Conservation (phyloP, 2,329 filamentous ascomycete genomes). For the Neofusicoccum cordaticola region DNA sequence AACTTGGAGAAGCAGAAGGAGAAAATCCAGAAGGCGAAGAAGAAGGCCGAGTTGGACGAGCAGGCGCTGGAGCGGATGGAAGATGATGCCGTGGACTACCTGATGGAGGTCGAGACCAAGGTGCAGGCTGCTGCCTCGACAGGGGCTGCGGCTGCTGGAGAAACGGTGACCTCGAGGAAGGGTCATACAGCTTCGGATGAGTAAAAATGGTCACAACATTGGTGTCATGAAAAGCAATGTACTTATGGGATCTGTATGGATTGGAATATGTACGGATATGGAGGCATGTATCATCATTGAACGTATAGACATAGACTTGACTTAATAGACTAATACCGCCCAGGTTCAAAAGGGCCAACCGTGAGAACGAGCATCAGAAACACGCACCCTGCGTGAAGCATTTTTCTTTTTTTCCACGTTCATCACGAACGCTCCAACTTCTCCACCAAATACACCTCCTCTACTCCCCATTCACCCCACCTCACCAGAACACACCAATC, state of each 20-base stretch:
- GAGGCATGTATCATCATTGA: neutral
- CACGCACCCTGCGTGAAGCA: neutral
- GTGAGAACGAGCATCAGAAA: too few species aligned
- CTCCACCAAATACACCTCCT: too few species aligned
- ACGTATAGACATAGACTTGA: slow-evolving; percentile 1
- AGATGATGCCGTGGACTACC: slow-evolving; percentile 13
- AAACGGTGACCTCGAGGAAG: neutral
- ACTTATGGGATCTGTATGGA: neutral
- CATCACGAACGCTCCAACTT: neutral
- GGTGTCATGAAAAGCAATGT: neutral
- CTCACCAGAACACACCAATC: neutral
- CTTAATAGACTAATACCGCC: neutral
- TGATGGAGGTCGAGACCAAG: slow-evolving; percentile 9
- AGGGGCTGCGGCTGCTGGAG: neutral
- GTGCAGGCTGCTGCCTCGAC: neutral
- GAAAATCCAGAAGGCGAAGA: slow-evolving; percentile 14
- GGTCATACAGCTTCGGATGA: neutral
- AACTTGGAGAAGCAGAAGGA: slow-evolving; percentile 15
- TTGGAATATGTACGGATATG: neutral
- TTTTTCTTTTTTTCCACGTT: neutral
- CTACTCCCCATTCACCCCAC: neutral
- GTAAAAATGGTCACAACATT: neutral
- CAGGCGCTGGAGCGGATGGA: slow-evolving; percentile 16
- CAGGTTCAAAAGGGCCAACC: neutral
- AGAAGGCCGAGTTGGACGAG: slow-evolving; percentile 13